Conservation (phyloP, 306 rosid genomes). For the Prunus campanulata region DNA sequence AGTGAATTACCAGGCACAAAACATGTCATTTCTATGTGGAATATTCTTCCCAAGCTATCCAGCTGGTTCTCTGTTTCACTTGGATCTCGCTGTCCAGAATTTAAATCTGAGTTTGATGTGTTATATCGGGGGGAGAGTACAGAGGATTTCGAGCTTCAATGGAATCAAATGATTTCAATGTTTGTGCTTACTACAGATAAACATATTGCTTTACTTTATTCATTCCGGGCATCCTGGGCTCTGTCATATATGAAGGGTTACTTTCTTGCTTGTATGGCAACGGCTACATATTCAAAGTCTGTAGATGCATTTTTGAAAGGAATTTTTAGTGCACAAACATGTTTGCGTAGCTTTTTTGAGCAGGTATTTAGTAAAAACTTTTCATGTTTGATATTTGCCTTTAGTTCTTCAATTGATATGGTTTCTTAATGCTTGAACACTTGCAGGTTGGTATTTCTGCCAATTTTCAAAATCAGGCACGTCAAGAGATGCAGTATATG, state of each 20-base stretch:
- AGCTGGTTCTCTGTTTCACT: conserved; percentile 79
- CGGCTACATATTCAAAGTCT: conserved; percentile 58
- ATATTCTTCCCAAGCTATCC: conserved; percentile 59
- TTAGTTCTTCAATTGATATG: conserved; percentile 20
- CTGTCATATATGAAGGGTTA: conserved; percentile 64
- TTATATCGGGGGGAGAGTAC: conserved; percentile 63
- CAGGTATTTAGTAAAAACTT: conserved; percentile 48
- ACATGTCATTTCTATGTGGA: conserved; percentile 64
- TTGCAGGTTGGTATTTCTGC: conserved; percentile 72
- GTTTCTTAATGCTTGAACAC: conserved; percentile 22
- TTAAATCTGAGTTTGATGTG: conserved; percentile 71
- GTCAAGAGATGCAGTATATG: conserved; percentile 55
- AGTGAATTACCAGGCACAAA: conserved; percentile 68
- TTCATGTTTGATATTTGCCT: neutral
- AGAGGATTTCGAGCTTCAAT: conserved; percentile 78
- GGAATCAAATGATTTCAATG: conserved; percentile 76
- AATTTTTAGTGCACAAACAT: conserved; percentile 58
- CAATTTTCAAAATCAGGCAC: conserved; percentile 53
- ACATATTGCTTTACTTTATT: conserved; percentile 58
- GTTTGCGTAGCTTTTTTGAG: conserved; percentile 83
- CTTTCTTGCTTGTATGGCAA: conserved; percentile 74
- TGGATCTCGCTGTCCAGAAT: conserved; percentile 76
- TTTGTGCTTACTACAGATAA: conserved; percentile 71
- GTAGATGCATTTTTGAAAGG: conserved; percentile 67
- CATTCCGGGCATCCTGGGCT: conserved; percentile 72